Evolutionary conservation across 208 protist species (phyloP).

Genomic region (Wallacemonas sp.): DNA sequence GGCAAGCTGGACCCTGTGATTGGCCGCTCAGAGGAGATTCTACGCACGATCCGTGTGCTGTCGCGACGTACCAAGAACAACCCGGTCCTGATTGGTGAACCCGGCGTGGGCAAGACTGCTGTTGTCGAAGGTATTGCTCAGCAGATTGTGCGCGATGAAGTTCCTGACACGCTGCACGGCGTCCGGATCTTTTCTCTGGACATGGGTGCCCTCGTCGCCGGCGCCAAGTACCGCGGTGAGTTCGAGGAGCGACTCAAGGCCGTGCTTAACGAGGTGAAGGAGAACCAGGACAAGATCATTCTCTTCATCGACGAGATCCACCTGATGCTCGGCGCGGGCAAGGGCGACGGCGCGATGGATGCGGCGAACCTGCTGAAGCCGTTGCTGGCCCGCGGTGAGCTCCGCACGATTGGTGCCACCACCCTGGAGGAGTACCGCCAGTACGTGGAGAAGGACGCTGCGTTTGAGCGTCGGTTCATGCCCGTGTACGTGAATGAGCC

Average conservation of each 20-base stretch:
- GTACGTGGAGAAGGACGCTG: conserved; percentile 96
- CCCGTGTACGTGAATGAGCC: conserved; percentile 93
- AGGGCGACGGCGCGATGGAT: conserved; percentile 91
- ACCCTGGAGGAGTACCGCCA: conserved; percentile 95
- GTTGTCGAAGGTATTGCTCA: conserved; percentile 79
- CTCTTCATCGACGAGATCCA: conserved; percentile 99
- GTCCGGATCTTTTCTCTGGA: conserved; percentile 88
- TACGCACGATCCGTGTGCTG: conserved; percentile 92
- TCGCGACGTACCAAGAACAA: conserved; percentile 98
- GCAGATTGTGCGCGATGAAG: conserved; percentile 70
- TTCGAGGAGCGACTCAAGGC: conserved; percentile 98
- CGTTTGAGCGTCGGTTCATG: conserved; percentile 97
- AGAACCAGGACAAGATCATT: conserved; percentile 91
- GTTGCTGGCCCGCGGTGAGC: conserved; percentile 92
- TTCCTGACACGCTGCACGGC: conserved; percentile 63
- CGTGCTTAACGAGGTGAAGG: conserved; percentile 95
- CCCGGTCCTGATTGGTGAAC: conserved; percentile 96
- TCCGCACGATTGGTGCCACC: conserved; percentile 95
- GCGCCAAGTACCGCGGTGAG: conserved; percentile 97
- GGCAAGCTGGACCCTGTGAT: conserved; percentile 97
- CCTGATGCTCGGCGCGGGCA: conserved; percentile 95
- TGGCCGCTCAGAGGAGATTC: conserved; percentile 96
- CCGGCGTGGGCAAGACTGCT: conserved; percentile 82
- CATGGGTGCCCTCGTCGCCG: conserved; percentile 96
- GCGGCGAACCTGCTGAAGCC: conserved; percentile 98